Conservation (phyloP, 345 rosid genomes). For the Hibiscus trionum region DNA sequence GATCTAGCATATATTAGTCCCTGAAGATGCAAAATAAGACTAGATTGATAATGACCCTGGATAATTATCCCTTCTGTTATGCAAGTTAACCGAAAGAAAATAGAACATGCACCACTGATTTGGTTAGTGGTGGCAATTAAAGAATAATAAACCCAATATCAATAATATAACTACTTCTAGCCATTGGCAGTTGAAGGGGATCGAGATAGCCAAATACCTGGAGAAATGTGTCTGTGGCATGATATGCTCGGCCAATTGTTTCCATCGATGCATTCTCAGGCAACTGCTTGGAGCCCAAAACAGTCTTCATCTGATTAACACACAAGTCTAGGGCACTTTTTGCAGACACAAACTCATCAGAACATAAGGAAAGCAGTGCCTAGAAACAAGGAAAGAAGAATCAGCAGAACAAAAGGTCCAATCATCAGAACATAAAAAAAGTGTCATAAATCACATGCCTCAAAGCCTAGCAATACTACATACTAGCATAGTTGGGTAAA, state of each 20-base stretch:
- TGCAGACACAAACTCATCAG: slow-evolving; percentile 86
- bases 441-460: neutral
- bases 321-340: slow-evolving; percentile 78
- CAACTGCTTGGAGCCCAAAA: slow-evolving; percentile 68
- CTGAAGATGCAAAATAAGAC: slow-evolving; percentile 34
- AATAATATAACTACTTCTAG: neutral
- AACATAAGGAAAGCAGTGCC: slow-evolving; percentile 87
- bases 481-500: neutral
- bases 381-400: slow-evolving; percentile 28
- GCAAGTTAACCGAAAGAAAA: neutral
- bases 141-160: neutral
- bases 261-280: slow-evolving; percentile 89
- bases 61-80: neutral
- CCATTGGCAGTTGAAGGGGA: neutral
- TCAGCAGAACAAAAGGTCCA: slow-evolving; percentile 1
- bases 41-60: neutral
- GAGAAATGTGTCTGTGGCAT: slow-evolving; percentile 79
- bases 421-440: neutral
- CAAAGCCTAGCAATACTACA: neutral
- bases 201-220: slow-evolving; percentile 45
- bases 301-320: slow-evolving; percentile 72
- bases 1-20: slow-evolving; percentile 81
- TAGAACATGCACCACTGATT: neutral
- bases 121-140: neutral
- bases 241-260: slow-evolving; percentile 85